Base-by-base conservation (phyloP, 192 early-diverging fungal genomes). In the Coemansia sp. region DNA sequence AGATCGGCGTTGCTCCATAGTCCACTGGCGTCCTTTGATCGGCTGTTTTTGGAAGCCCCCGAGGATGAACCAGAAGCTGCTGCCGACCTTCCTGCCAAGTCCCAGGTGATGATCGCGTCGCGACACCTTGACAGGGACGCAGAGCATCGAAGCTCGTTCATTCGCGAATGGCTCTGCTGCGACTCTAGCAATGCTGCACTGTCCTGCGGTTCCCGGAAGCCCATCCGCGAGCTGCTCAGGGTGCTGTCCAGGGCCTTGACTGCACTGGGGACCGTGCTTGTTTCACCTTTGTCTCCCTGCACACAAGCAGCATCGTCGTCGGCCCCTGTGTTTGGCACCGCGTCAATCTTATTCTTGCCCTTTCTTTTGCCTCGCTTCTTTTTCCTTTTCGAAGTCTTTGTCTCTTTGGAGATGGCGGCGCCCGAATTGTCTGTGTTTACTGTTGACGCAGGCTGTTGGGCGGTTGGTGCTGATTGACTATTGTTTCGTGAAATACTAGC, bases 1-100 rank as follows among this genome's bases (percentile, higher is more conserved):
- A 55, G 22, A 9, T 56, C 23, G 11, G 73, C 64, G 70, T 50
- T 63, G 48, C 44, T 65, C 74, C 74, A 77, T 15, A 67, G 38
- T 45, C 55, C 40, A 9, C 48, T 45, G 41, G 55, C 40, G 11
- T 44, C 25, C 10, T 41, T 44, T 4, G 28, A 20, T 1, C 20
- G 28, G 14, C 33, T 50, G 30, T 33, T 36, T 22, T n/a, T 30
- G 56, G 27, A 31, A 6, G 28, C 27, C 17, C 29, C 52, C 0
- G 52, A 54, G 29, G 30, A 54, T 9, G 14, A 14, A 6, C 29
- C 27, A 15, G 52, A 8, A 10, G 52, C 22, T 9, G 30, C 15
- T 19, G 29, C 15, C 3, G 29, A 30, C 30, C 23, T 54, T 25
- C 52, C 52, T 31, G 52, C 27, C 52, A 33, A 54, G 29, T 54